These are phyloP conservation scores for Lachnellula subtilissima DNA, from an alignment of 2,329 filamentous ascomycete species.

Conservation along the genomic window DNA sequence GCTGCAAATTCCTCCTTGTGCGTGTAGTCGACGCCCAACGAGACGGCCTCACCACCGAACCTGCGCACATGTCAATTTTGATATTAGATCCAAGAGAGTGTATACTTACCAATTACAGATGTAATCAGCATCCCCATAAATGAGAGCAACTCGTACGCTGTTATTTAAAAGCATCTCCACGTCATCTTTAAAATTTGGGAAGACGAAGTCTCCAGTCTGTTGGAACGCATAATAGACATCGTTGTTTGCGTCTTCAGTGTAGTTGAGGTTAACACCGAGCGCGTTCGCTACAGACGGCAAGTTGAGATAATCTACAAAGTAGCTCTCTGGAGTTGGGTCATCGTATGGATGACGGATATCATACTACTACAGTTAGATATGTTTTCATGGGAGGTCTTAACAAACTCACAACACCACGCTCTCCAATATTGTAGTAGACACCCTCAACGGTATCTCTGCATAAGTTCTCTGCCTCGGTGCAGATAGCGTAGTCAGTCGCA, in stretches of 20 bases:
- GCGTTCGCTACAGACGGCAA: constrained; percentile 4
- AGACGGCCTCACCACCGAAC: constrained; percentile 54
- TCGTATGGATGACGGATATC: constrained; percentile 47
- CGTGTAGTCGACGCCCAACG: constrained; percentile 43
- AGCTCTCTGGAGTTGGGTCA: constrained; percentile 47
- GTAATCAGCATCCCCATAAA: constrained; percentile 49
- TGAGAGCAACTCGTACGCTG: constrained; percentile 46
- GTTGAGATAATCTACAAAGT: constrained; percentile 39
- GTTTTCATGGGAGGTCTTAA: background rate
- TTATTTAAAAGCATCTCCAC: constrained; percentile 42
- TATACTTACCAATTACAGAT: constrained; percentile 19
- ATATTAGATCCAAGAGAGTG: background rate
- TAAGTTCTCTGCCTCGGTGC: constrained; percentile 48
- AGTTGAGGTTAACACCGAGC: constrained; percentile 13
- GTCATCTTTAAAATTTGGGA: constrained; percentile 50
- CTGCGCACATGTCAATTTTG: constrained; percentile 23
- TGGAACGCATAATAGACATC: constrained; percentile 42
- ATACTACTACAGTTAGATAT: constrained; percentile 29
- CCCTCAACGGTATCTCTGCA: constrained; percentile 52
- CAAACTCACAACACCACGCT: constrained; percentile 35
- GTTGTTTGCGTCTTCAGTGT: constrained; percentile 22
- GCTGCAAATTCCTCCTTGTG: constrained; percentile 44
- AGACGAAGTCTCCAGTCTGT: constrained; percentile 54
- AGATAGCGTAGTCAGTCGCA: constrained; percentile 36
- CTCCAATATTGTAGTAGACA: constrained; percentile 30